These are phyloP conservation scores for Tricholoma flavovirens DNA, from an alignment of 768 basidiomycete genomes.

Conservation along the genomic window DNA sequence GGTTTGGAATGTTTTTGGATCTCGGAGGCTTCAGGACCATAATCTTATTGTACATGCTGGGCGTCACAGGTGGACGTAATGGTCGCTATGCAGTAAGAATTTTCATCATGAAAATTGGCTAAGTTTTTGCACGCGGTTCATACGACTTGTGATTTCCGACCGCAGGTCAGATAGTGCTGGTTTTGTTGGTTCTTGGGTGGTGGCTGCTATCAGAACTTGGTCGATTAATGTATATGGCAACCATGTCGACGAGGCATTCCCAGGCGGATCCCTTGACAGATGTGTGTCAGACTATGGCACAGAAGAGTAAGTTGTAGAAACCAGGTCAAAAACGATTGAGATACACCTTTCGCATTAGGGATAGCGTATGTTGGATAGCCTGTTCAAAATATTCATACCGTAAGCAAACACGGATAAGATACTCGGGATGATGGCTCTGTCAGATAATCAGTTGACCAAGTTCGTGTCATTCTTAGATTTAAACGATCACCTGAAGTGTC, in stretches of 20 bases:
- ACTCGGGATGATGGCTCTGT: slow-evolving; percentile 74
- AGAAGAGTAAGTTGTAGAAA: slow-evolving; percentile 9
- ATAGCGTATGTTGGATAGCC: slow-evolving; percentile 68
- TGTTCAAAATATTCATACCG: slow-evolving; percentile 75
- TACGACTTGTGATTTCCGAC: slow-evolving; percentile 53
- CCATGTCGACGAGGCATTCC: slow-evolving; percentile 62
- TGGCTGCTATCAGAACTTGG: slow-evolving; percentile 67
- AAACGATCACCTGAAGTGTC: slow-evolving; percentile 54
- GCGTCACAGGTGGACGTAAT: not conserved
- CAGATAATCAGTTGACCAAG: not conserved
- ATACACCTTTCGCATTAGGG: slow-evolving; percentile 66
- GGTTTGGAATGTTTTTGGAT: slow-evolving; percentile 27
- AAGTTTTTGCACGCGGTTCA: slow-evolving; percentile 65
- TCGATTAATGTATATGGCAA: slow-evolving; percentile 82
- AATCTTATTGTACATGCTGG: slow-evolving; percentile 2
- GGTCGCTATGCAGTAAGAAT: not conserved
- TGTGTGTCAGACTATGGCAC: slow-evolving; percentile 43
- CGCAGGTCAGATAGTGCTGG: slow-evolving; percentile 48
- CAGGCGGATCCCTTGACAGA: slow-evolving; percentile 46
- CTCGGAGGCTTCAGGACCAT: slow-evolving; percentile 28
- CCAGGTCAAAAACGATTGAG: slow-evolving; percentile 3
- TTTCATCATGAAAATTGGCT: slow-evolving; percentile 30
- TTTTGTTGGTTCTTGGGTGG: slow-evolving; percentile 45
- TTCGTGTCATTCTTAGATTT: not conserved
- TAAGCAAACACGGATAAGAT: slow-evolving; percentile 73